phyloP scores from a whole-genome alignment of 768 basidiomycete genomes.

The Leccinum variicolor region DNA sequence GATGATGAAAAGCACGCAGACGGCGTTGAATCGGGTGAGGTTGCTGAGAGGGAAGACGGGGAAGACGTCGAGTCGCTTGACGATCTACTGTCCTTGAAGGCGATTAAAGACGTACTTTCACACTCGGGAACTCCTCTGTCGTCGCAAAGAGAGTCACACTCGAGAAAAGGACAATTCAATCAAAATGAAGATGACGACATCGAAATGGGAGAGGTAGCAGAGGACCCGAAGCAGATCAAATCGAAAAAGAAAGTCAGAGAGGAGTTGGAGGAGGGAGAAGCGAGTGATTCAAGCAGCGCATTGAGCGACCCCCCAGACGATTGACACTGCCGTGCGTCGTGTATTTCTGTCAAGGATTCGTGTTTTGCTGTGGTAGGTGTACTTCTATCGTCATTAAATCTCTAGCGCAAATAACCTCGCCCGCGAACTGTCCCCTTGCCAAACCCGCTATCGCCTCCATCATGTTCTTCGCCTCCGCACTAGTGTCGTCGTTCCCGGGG shows the following conservation, averaged over 20 bases:
- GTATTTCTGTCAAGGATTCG: conserved; percentile 4
- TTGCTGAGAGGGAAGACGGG: conserved; percentile 36
- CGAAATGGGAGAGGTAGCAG: conserved; percentile 90
- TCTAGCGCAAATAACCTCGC: conserved; percentile 65
- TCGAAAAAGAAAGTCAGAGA: conserved; percentile 56
- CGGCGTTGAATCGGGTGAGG: conserved; percentile 43
- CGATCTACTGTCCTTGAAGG: conserved; percentile 23
- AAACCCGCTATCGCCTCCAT: conserved; percentile 63
- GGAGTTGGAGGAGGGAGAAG: conserved; percentile 85
- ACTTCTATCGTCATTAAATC: conserved; percentile 75
- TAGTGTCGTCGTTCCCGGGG: conserved; percentile 57
- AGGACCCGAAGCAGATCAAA: conserved; percentile 50
- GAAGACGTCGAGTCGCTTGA: conserved; percentile 35
- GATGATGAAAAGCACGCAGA: conserved; percentile 37
- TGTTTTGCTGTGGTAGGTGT: conserved; percentile 28
- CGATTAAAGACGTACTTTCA: conserved; percentile 34
- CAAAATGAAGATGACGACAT: conserved; percentile 59
- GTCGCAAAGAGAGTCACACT: conserved; percentile 24
- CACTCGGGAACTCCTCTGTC: conserved; percentile 29
- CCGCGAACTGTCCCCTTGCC: conserved; percentile 51
- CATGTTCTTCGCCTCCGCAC: conserved; percentile 44
- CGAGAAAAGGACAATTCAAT: conserved; percentile 22
- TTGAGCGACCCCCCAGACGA: conserved; percentile 74
- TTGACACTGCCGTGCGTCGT: conserved; percentile 14
- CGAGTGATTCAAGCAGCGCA: conserved; percentile 75